Evolutionary conservation across 2,329 filamentous ascomycete species (phyloP), one percentile per base, ranked within the genome.

Genomic region (Aspergillus neotritici): DNA sequence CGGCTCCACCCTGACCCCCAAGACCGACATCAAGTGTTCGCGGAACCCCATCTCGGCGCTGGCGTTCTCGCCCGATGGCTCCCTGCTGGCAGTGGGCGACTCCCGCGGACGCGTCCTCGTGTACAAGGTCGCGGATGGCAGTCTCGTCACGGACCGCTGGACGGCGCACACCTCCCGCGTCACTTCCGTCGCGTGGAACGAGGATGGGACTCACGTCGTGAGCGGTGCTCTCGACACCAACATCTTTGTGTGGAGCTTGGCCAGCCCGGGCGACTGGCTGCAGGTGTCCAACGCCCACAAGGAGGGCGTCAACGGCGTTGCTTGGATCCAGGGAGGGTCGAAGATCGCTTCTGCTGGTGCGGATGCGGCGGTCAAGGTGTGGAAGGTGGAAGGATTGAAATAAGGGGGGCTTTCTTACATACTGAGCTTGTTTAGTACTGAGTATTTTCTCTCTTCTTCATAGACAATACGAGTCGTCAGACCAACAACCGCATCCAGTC

Each of bases 231-330:
- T 98, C 38, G 93, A 98, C 64, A 96, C 91, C 0, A 89, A 94
- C 59, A 78, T 98, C 14, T 90, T 87, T 62, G 82, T 95, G 25
- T 98, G 93, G 88, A 95, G 87, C 63, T 67, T 96, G 43, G 71
- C 74, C 34, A 86, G 87, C 62, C 91, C 91, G 1, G 89, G 87
- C 2, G 86, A 86, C 66, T 79, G 91, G 54, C 79, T 94, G 54
- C 91, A 93, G 72, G 84, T 82, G 11, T 70, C 82, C 15, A 94
- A 95, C 61, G 89, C 91, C 38, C 93, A 98, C 71, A 96, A 96
- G 70, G 93, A 97, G 61, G 93, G 93, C 8, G 89, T 97, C 13
- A 88, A 85, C 54, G 91, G 87, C 12, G 84, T 97, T 12, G 78
- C 78, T 10, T 98, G 91, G 89, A 75, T 87, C 11, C 77, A 76